Evolutionary conservation across 495 filamentous ascomycete species (phyloP).

Genomic region (Bryoglossum gracile): DNA sequence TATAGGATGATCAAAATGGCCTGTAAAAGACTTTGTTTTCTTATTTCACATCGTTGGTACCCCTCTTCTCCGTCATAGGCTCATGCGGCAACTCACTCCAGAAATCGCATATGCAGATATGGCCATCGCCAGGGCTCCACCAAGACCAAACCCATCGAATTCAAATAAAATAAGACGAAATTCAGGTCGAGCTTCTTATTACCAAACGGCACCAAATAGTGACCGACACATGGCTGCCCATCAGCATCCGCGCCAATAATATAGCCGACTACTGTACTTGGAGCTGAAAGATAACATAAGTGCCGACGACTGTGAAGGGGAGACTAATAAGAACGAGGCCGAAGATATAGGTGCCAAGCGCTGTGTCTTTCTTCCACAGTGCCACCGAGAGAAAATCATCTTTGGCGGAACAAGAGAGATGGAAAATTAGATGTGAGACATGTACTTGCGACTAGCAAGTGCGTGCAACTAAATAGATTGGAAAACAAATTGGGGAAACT

Average conservation of each 20-base stretch:
- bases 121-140: background rate
- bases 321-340: background rate
- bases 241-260: background rate
- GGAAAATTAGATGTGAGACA: background rate
- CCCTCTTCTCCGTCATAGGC: background rate
- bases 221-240: background rate
- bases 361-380: background rate
- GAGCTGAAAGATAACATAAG: slow-evolving; percentile 1
- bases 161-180: slow-evolving; percentile 1
- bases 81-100: background rate
- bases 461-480: background rate
- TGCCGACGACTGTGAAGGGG: background rate
- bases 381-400: background rate
- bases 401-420: background rate
- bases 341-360: slow-evolving; percentile 2
- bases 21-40: background rate
- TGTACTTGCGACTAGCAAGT: background rate
- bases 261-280: slow-evolving; percentile 4
- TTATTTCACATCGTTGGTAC: background rate
- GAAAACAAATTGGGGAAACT: background rate
- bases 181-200: slow-evolving; percentile 3
- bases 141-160: slow-evolving; percentile 3
- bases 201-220: slow-evolving; percentile 1
- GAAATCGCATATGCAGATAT: slow-evolving; percentile 6
- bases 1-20: background rate